Conservation (phyloP, 202 grass and related monocot species). For the Panicum virgatum region DNA sequence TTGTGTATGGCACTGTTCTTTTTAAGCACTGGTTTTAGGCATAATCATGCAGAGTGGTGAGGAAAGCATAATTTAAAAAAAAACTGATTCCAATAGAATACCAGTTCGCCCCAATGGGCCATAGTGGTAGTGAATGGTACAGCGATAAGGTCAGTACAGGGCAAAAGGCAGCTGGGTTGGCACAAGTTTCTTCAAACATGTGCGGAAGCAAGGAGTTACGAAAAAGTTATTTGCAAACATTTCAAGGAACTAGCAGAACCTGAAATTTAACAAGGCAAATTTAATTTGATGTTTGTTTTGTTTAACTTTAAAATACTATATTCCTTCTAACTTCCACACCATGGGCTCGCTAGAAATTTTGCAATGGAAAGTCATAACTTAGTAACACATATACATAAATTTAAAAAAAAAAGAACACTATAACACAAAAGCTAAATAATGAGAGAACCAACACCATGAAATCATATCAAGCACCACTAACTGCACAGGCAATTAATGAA, state of each 20-base stretch:
- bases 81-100: background rate
- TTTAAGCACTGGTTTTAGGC: background rate
- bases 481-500: background rate
- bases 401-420: background rate
- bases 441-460: background rate
- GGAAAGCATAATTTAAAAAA: background rate
- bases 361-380: background rate
- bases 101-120: background rate
- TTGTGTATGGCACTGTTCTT: background rate
- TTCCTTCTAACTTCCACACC: background rate
- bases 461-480: background rate
- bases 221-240: background rate
- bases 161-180: background rate
- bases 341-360: background rate
- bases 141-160: background rate
- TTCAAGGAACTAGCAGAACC: conserved; percentile 4
- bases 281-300: background rate
- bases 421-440: background rate
- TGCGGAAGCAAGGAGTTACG: background rate
- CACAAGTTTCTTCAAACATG: background rate
- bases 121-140: background rate
- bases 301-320: background rate
- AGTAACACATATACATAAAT: background rate
- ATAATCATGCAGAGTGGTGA: background rate
- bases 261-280: background rate